Evolutionary conservation across 495 filamentous ascomycete genomes (phyloP).

Genomic region (Penicillium longicatenatum): DNA sequence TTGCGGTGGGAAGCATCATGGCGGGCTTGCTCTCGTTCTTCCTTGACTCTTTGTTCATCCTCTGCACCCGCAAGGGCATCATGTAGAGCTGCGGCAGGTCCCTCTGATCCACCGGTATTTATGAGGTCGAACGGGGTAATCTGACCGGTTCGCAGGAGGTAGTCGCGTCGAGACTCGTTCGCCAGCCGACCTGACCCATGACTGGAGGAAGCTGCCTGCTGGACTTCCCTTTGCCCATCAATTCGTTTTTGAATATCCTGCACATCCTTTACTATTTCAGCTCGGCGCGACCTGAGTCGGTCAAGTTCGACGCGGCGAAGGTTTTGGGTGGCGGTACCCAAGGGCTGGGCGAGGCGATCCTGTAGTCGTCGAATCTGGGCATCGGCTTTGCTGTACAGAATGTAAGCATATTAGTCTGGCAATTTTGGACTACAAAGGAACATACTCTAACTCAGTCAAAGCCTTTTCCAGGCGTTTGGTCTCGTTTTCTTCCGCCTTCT

Average conservation of each 20-base stretch:
- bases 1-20: conserved; percentile 67
- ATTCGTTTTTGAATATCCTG: conserved; percentile 78
- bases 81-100: conserved; percentile 61
- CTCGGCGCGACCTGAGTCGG: conserved; percentile 61
- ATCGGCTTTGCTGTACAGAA: conserved; percentile 43
- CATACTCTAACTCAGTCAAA: conserved; percentile 58
- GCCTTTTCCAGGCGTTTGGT: conserved; percentile 83
- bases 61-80: conserved; percentile 78
- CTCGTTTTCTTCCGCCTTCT: conserved; percentile 86
- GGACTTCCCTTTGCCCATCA: conserved; percentile 61
- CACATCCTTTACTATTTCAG: conserved; percentile 65
- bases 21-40: conserved; percentile 48
- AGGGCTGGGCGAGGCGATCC: conserved; percentile 50
- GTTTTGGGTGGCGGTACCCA: conserved; percentile 47
- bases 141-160: conserved; percentile 91
- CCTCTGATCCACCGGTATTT: conserved; percentile 52
- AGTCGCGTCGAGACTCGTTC: conserved; percentile 82
- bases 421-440: not conserved
- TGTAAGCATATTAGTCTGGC: not conserved
- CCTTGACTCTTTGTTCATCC: conserved; percentile 61
- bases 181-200: conserved; percentile 60
- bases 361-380: conserved; percentile 51
- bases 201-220: conserved; percentile 42
- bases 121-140: conserved; percentile 92
- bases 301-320: conserved; percentile 63